Percentiles rank a stretch among this genome's conserved stretches.
phyloP scores from a whole-genome alignment of 1,139 yeast genomes.

The Candida sanyaensis region DNA sequence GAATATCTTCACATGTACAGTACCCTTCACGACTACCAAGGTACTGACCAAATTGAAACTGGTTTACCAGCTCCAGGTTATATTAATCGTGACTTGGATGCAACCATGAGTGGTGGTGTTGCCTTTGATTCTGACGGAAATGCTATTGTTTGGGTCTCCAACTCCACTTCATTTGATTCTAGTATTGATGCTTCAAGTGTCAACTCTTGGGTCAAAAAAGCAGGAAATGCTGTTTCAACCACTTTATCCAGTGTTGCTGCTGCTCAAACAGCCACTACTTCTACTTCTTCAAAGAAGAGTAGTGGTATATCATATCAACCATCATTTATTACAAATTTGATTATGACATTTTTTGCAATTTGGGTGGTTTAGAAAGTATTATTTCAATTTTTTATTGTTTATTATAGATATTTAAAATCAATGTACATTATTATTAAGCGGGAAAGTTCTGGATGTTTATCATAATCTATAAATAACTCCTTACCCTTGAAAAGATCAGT shows the following conservation, averaged over 20 bases:
- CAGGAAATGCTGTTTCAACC: conserved; percentile 19
- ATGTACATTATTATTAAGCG: conserved; percentile 8
- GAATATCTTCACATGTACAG: conserved; percentile 58
- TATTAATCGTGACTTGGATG: conserved; percentile 50
- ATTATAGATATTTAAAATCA: conserved; percentile 6
- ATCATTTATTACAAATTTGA: conserved; percentile 17
- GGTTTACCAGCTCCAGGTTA: conserved; percentile 64
- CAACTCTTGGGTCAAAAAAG: conserved; percentile 27
- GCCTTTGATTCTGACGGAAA: conserved; percentile 62
- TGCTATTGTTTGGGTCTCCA: conserved; percentile 62
- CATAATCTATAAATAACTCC: conserved; percentile 8
- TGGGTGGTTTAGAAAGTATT: conserved; percentile 13
- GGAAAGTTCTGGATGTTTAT: conserved; percentile 11
- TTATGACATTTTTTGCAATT: conserved; percentile 20
- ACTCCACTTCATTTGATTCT: conserved; percentile 50
- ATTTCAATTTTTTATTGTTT: background rate
- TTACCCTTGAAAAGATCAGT: background rate
- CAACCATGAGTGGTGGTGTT: conserved; percentile 69
- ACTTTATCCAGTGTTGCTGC: conserved; percentile 24
- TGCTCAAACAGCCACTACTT: conserved; percentile 19
- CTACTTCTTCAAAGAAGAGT: conserved; percentile 21
- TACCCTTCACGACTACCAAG: conserved; percentile 75
- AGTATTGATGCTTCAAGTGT: conserved; percentile 35
- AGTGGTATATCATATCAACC: conserved; percentile 13
- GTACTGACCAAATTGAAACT: conserved; percentile 56